These are phyloP conservation scores for Forsythia viridissima DNA, from an alignment of 257 asterid species.

Conservation along the genomic window DNA sequence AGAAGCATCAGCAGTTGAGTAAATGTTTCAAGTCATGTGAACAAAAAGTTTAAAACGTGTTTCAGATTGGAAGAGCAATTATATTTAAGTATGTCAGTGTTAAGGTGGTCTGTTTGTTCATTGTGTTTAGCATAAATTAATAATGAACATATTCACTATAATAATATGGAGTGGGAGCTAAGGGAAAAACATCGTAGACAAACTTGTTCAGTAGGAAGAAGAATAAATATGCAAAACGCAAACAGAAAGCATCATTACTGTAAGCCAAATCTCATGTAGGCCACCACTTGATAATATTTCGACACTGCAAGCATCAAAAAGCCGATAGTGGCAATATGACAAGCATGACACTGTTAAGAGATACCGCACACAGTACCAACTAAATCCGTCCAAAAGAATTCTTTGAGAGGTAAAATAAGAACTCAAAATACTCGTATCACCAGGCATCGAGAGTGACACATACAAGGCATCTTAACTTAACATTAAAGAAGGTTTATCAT, in stretches of 20 bases:
- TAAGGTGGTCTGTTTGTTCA: background rate
- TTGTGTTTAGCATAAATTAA: conserved; percentile 4
- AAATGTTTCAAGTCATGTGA: conserved; percentile 9
- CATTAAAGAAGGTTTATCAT: conserved; percentile 9
- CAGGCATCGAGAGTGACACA: background rate
- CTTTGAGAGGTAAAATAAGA: background rate
- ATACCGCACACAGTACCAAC: background rate
- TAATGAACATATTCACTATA: background rate
- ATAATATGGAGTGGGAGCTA: conserved; percentile 9
- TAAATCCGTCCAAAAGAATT: background rate
- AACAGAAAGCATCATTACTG: background rate
- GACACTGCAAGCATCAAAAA: background rate
- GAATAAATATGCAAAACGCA: background rate
- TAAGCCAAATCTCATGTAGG: background rate
- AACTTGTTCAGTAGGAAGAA: background rate
- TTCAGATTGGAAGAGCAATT: background rate
- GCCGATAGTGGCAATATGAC: background rate
- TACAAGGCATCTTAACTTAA: background rate
- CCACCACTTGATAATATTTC: background rate
- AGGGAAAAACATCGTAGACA: background rate
- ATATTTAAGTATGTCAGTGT: background rate
- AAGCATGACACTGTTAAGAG: background rate
- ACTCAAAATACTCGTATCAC: background rate
- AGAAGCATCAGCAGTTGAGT: background rate
- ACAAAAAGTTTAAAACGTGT: background rate